Conservation (phyloP, 2,329 filamentous ascomycete genomes). For the Helminthosporium solani region DNA sequence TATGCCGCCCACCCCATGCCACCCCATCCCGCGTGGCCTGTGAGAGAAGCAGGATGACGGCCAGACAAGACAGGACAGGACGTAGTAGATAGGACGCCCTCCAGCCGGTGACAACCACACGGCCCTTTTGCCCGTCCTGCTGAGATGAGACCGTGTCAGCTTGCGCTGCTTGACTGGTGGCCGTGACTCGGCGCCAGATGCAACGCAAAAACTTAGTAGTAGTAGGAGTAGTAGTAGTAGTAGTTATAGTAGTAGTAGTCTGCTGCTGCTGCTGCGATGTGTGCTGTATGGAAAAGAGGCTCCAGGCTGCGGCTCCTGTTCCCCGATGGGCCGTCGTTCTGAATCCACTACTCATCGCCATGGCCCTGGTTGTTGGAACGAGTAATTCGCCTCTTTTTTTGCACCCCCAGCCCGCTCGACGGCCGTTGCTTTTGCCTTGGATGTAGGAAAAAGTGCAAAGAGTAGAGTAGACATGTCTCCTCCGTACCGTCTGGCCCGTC, state of each 20-base stretch:
- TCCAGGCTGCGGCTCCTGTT: constrained; percentile 32
- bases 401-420: not conserved
- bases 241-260: constrained; percentile 6
- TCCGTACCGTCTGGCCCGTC: not conserved
- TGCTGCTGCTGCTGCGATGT: too few species aligned
- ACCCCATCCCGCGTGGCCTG: not conserved
- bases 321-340: constrained; percentile 33
- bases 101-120: too few species aligned
- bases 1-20: constrained; percentile 11
- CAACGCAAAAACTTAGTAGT: constrained; percentile 25
- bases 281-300: not conserved
- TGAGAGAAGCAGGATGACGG: not conserved
- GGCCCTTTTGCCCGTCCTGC: constrained; percentile 6
- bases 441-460: too few species aligned
- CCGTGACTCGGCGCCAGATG: constrained; percentile 28
- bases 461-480: too few species aligned
- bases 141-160: constrained; percentile 36
- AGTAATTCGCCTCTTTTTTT: not conserved
- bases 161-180: constrained; percentile 9
- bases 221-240: too few species aligned
- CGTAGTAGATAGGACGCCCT: too few species aligned
- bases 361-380: constrained; percentile 25
- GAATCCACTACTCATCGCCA: constrained; percentile 14
- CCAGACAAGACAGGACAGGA: too few species aligned
- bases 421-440: constrained; percentile 27